These are phyloP conservation scores for Botryosphaeria dothidea DNA, from an alignment of 2,329 filamentous ascomycete genomes.

Conservation along the genomic window DNA sequence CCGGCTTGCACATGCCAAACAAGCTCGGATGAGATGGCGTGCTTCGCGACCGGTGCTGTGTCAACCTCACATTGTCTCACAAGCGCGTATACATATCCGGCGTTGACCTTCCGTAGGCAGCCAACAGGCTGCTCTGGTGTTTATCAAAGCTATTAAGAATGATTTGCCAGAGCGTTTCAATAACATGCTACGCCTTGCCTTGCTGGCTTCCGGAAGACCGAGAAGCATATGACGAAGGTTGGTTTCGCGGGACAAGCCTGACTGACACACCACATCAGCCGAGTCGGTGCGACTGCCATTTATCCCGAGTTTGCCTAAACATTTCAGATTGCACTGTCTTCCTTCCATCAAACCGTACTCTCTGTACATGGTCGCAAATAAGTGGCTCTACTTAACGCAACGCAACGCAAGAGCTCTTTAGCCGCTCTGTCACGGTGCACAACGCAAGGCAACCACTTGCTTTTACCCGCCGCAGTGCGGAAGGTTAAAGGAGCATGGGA, in stretches of 20 bases:
- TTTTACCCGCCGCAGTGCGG: not conserved
- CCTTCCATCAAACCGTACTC: not conserved
- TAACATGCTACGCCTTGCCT: no score
- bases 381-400: not conserved
- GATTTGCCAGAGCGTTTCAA: no score
- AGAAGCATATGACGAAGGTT: not conserved
- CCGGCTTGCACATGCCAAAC: not conserved
- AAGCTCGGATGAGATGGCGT: not conserved
- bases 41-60: not conserved
- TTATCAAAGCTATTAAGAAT: no score
- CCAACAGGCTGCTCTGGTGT: no score
- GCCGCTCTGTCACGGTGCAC: not conserved
- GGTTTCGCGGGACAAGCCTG: not conserved
- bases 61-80: not conserved
- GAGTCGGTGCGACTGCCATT: not conserved
- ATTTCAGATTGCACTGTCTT: not conserved
- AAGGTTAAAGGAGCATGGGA: not conserved
- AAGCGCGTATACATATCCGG: no score
- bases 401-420: not conserved
- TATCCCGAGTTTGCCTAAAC: not conserved
- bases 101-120: no score
- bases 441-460: not conserved
- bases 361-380: not conserved
- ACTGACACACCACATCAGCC: not conserved
- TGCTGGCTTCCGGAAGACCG: no score